A percentile compares a stretch with the other conserved stretches of the same genome.
Evolutionary conservation across 768 basidiomycete genomes (phyloP).

Genomic region (Naganishia kalamii): DNA sequence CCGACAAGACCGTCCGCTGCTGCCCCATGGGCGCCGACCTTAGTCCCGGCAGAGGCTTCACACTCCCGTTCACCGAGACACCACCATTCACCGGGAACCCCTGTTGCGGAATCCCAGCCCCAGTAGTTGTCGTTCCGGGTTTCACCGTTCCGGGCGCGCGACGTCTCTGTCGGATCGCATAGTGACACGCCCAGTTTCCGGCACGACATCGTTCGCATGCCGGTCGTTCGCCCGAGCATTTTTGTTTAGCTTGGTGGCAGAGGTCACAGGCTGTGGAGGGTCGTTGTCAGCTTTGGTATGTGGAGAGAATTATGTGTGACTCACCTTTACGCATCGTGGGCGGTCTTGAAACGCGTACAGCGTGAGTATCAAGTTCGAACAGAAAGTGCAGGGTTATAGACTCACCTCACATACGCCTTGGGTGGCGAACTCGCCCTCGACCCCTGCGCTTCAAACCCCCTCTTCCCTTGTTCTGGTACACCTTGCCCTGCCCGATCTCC

Average conservation of each 20-base stretch:
- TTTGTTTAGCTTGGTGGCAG: constrained; percentile 20
- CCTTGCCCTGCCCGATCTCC: no score
- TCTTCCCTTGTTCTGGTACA: no score
- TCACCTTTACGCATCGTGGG: constrained; percentile 12
- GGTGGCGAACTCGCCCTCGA: neutral
- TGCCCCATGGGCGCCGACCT: neutral
- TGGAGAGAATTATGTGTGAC: neutral
- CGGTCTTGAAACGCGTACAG: neutral
- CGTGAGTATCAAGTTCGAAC: no score
- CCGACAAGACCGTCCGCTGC: neutral
- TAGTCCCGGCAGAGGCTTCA: neutral
- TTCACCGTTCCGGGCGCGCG: neutral
- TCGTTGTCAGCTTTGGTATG: neutral
- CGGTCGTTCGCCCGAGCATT: constrained; percentile 20
- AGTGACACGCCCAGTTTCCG: constrained; percentile 13
- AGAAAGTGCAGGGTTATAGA: neutral
- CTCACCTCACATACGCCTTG: neutral
- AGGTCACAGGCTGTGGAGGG: constrained; percentile 15
- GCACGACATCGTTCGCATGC: constrained; percentile 12
- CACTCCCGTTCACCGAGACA: neutral
- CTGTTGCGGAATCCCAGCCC: neutral
- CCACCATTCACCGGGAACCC: neutral
- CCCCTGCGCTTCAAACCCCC: neutral
- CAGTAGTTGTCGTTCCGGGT: neutral
- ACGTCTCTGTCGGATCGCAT: constrained; percentile 9